Percentiles rank a stretch among this genome's conserved stretches.
Conservation (phyloP, 2,329 filamentous ascomycete genomes). For the Clarireedia monteithiana region DNA sequence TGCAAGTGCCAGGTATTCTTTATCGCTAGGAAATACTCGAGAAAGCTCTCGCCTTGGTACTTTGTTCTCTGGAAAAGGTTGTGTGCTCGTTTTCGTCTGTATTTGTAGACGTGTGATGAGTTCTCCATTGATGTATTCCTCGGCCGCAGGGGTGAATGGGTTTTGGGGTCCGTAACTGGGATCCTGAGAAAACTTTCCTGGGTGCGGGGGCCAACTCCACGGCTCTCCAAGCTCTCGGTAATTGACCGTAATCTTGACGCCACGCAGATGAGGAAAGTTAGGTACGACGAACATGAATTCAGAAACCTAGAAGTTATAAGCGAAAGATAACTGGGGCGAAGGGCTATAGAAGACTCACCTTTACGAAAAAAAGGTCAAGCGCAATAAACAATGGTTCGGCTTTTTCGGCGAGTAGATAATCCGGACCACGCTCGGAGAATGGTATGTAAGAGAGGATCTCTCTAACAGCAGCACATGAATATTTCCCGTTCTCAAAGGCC, state of each 20-base stretch:
- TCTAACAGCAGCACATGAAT: constrained; percentile 30
- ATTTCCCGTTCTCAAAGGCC: constrained; percentile 49
- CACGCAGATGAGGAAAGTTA: constrained; percentile 49
- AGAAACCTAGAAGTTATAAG: constrained; percentile 39
- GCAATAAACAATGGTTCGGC: constrained; percentile 26
- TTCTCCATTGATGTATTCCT: constrained; percentile 50
- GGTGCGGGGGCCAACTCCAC: constrained; percentile 10
- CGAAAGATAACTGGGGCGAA: background rate
- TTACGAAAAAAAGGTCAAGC: constrained; percentile 60
- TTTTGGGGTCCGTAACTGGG: constrained; percentile 44
- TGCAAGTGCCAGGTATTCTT: constrained; percentile 48
- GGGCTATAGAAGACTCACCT: constrained; percentile 34
- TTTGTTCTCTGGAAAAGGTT: constrained; percentile 46
- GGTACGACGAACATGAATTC: constrained; percentile 54
- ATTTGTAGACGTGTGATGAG: constrained; percentile 35
- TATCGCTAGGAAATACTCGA: constrained; percentile 46
- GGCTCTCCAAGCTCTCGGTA: constrained; percentile 42
- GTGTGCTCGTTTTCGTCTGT: constrained; percentile 38
- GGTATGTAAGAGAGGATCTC: background rate
- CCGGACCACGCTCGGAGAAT: constrained; percentile 37
- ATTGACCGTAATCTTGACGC: constrained; percentile 46
- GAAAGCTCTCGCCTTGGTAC: constrained; percentile 45
- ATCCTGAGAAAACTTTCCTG: constrained; percentile 50
- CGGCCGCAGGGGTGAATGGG: constrained; percentile 48
- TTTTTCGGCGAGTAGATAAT: background rate